phyloP scores from a whole-genome alignment of 768 basidiomycete species.

The Suillus cothurnatus region DNA sequence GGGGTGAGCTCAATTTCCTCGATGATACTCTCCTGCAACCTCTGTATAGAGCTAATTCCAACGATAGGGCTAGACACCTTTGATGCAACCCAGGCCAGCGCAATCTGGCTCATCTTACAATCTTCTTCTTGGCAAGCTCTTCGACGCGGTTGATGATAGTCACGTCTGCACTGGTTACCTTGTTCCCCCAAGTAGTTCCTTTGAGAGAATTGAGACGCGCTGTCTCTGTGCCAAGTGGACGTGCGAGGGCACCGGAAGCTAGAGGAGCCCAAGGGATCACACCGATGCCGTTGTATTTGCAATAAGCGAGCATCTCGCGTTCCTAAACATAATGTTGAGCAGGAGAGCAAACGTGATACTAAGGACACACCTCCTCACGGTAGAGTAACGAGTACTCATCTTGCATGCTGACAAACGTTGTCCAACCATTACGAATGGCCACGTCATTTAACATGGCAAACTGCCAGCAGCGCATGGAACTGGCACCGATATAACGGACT shows the following conservation, averaged over 20 bases:
- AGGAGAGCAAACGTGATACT: not conserved
- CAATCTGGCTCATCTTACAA: constrained; percentile 47
- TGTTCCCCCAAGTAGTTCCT: constrained; percentile 27
- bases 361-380: constrained; percentile 45
- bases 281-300: constrained; percentile 51
- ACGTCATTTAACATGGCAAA: constrained; percentile 47
- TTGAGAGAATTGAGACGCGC: constrained; percentile 16
- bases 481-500: constrained; percentile 53
- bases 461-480: constrained; percentile 50
- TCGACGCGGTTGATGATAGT: constrained; percentile 43
- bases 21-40: constrained; percentile 34
- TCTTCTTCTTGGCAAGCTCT: constrained; percentile 41
- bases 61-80: constrained; percentile 50
- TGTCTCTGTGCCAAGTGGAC: constrained; percentile 35
- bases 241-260: constrained; percentile 39
- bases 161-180: constrained; percentile 31
- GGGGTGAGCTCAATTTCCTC: constrained; percentile 24
- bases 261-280: constrained; percentile 58
- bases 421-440: constrained; percentile 48
- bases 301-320: constrained; percentile 47
- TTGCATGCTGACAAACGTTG: constrained; percentile 60
- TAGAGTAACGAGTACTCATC: constrained; percentile 55
- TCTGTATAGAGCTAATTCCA: constrained; percentile 36
- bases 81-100: constrained; percentile 42
- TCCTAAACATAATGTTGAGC: constrained; percentile 32